A percentile compares a stretch with the other conserved stretches of the same genome.
Evolutionary conservation across 768 basidiomycete species (phyloP).

Genomic region (Tephrocybe sp.): DNA sequence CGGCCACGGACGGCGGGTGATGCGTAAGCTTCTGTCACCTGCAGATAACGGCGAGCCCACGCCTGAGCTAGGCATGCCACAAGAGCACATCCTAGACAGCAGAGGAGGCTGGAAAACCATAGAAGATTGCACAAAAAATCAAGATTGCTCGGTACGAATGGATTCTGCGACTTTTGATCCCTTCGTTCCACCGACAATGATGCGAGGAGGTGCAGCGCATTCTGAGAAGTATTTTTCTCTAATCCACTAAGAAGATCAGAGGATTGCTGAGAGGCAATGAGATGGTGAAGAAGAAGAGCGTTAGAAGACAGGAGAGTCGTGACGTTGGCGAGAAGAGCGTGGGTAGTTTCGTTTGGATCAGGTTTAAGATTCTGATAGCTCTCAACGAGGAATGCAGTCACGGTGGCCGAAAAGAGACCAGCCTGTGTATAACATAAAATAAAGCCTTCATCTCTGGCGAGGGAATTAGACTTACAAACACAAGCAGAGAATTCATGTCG

Average conservation of each 20-base stretch:
- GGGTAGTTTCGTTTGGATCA: slow-evolving; percentile 2
- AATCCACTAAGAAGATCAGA: no score
- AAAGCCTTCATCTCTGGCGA: neutral
- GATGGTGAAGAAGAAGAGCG: slow-evolving; percentile 8
- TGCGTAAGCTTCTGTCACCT: neutral
- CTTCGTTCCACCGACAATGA: no score
- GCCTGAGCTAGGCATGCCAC: slow-evolving; percentile 22
- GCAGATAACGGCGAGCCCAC: slow-evolving; percentile 15
- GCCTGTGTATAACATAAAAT: slow-evolving; percentile 10
- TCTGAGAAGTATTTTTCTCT: no score
- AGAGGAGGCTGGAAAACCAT: slow-evolving; percentile 25
- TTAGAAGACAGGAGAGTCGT: neutral
- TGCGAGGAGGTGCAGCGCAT: no score
- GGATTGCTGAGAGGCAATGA: neutral
- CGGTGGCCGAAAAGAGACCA: slow-evolving; percentile 22
- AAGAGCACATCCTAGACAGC: slow-evolving; percentile 25
- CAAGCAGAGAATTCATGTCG: slow-evolving; percentile 17
- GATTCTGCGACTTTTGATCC: neutral
- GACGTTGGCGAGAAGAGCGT: neutral
- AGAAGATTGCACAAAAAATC: slow-evolving; percentile 22
- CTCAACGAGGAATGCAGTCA: slow-evolving; percentile 25
- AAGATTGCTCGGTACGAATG: slow-evolving; percentile 13
- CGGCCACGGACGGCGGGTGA: slow-evolving; percentile 7
- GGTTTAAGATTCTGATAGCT: slow-evolving; percentile 19
- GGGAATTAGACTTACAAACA: slow-evolving; percentile 14